Evolutionary conservation across 257 asterid genomes (phyloP), one percentile per base, ranked within the genome.

Genomic region (Fraxinus cuspidata): DNA sequence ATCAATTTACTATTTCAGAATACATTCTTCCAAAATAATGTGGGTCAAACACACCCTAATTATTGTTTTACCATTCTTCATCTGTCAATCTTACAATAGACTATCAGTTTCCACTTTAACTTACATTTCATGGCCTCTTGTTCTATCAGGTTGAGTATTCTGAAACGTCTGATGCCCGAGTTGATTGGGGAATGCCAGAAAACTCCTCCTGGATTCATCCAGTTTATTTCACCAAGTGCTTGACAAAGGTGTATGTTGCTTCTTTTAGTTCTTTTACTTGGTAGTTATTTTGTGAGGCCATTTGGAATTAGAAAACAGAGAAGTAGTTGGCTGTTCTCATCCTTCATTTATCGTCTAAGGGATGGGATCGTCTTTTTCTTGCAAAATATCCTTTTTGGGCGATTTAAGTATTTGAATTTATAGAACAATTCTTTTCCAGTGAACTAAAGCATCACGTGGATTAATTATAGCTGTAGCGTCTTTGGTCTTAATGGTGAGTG

Each of bases 211-310:
- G 75, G 92, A 83, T 86, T 69, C 97, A 92, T 84, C 97, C 97
- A 70, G 79, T 86, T 82, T 86, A 92, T 88, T 92, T 92, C 74
- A 85, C 96, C 40, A 92, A 89, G 86, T 89, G 97, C 89, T 82
- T 92, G 88, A 83, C 84, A 74, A 88, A 89, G 94, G 97, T 92
- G 80, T 78, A 76, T 71, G 65, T 27, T 74, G 63, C 27, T 78
- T 79, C 64, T 58, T 70, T 74, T 69, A 49, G 78, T 63, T 53
- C 79, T 85, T 73, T 35, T n/a, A 28, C 74, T 27, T 18, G 32
- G 78, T 49, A 38, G 13, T 69, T 76, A 71, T 25, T 70, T 75
- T 69, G 27, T 65, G 64, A 73, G 74, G 66, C 35, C 70, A 12
- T 66, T 80, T 23, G 47, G 53, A 23, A 44, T 78, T n/a, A 21